These are phyloP conservation scores for Populus simonii DNA, from an alignment of 345 rosid species.

Conservation along the genomic window DNA sequence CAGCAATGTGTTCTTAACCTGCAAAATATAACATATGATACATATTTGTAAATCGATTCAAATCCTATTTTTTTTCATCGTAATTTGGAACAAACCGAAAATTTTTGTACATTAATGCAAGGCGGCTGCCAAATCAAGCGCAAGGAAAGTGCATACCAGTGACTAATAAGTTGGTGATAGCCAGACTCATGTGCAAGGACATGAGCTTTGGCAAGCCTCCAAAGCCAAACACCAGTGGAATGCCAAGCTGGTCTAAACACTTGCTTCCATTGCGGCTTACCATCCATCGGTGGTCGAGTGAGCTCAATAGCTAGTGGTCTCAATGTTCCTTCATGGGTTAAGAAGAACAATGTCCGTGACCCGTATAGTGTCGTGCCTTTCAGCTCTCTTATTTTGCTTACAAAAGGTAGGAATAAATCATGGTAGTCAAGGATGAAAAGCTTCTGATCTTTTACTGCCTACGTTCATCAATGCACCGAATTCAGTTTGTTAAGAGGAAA, in stretches of 20 bases:
- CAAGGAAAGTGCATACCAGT: slow-evolving; percentile 42
- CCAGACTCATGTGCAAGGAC: slow-evolving; percentile 59
- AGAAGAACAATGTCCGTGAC: slow-evolving; percentile 62
- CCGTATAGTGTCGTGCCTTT: slow-evolving; percentile 55
- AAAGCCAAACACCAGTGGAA: slow-evolving; percentile 58
- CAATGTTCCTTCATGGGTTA: slow-evolving; percentile 47
- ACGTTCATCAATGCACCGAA: background rate
- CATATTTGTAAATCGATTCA: background rate
- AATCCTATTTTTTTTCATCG: too few species aligned
- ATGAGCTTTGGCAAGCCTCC: slow-evolving; percentile 74
- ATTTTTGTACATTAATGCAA: background rate
- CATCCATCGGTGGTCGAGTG: slow-evolving; percentile 47
- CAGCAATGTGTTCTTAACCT: slow-evolving; percentile 23
- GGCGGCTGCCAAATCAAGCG: background rate
- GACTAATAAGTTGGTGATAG: slow-evolving; percentile 65
- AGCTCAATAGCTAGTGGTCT: slow-evolving; percentile 65
- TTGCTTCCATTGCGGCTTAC: slow-evolving; percentile 63
- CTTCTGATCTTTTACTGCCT: slow-evolving; percentile 25
- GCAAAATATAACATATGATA: background rate
- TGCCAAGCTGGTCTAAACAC: slow-evolving; percentile 41
- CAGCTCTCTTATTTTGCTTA: slow-evolving; percentile 52
- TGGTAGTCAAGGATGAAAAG: slow-evolving; percentile 59
- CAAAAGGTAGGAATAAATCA: slow-evolving; percentile 58
- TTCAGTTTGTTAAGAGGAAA: background rate
- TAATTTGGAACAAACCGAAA: background rate